Evolutionary conservation across 169 alveolate species (phyloP), one percentile per base, ranked within the genome.

Genomic region (Plasmodium billcollinsi): DNA sequence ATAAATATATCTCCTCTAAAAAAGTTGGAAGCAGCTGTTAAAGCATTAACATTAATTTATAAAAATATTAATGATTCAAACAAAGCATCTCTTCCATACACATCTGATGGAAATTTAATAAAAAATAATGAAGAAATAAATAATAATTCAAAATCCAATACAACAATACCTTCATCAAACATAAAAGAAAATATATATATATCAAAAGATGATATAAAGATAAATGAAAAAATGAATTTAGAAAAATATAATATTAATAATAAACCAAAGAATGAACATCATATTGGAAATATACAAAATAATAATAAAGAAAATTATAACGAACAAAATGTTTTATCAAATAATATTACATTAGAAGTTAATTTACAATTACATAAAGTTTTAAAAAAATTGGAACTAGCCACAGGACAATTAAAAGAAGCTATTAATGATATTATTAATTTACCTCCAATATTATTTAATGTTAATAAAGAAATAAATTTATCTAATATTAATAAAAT

Each of bases 11-110:
- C 94, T 3, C 91, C 95, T 2, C 61, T 90, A 66, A 66, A 67
- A 69, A 90, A 78, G 59, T 62, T 90, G 75, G 93, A 88, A 63
- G 78, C 88, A 29, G 88, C 90, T 63, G 70, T 88, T n/a, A 88
- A 88, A 47, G 83, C 88, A 20, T 63, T 88, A 33, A 15, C 90
- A 3, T 18, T 50, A 49, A 47, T 88, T 15, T 78, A 88, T 58
- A 88, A 29, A 88, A 88, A 76, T 26, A 26, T 15, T 0, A 74
- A 73, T 26, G 92, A 20, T 33, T 54, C 15, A 14, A 78, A 33
- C 20, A 61, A 66, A 29, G 66, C 43, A 59, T 5, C 47, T 39
- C 47, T 7, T 39, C 47, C 47, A 39, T 39, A 39, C 9, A 6
- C 0, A 39, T 39, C 5, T 39, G 2, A 56, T 56, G 62, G 52